Base-by-base conservation (phyloP, 805 yeast genomes). In the Starmera quercuum region DNA sequence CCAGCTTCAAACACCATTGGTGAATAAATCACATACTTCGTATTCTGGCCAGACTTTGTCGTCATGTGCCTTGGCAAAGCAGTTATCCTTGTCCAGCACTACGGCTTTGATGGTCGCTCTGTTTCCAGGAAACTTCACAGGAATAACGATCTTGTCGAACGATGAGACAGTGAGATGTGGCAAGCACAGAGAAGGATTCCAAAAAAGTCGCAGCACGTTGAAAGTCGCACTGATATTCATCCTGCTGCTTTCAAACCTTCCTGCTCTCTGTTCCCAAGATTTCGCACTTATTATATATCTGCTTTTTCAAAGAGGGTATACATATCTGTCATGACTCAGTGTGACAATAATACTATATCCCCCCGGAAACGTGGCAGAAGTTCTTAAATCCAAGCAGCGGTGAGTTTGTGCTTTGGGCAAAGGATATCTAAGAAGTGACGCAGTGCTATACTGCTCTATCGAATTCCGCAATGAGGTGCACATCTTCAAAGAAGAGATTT, bases 21-120 rank as follows among this genome's bases (percentile, higher is more conserved):
- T 30, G 8, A 6, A 13, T 12, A 9, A 12, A 7, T n/a, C 29
- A 16, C n/a, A 12, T 25, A 58, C 62, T 49, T 46, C 44, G 42
- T 87, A 88, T 2, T 62, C 83, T 0, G 83, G 86, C 83, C 85
- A 87, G 1, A 90, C 83, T 38, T 74, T 71, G 39, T 79, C 82
- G 39, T 77, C 83, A 35, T 84, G 83, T 23, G 88, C 88, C 38
- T 73, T 70, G 5, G 98, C 95, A 54, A 92, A 83, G 51, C 97
- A 90, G 56, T 92, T 92, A 59, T 92, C 98, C 54, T 92, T 92
- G 52, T 92, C 98, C 18, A 92, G 63, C 0, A 92, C 90, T 2
- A 88, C 69, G 0, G 87, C 95, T 48, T 75, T 79, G 37, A 84
- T 81, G 5, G 46, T 46, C 31, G 58, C 36, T 38, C 47, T 33